Evolutionary conservation across 2,329 filamentous ascomycete species (phyloP), one percentile per base, ranked within the genome.

Genomic region (Stylonectria norvegica): DNA sequence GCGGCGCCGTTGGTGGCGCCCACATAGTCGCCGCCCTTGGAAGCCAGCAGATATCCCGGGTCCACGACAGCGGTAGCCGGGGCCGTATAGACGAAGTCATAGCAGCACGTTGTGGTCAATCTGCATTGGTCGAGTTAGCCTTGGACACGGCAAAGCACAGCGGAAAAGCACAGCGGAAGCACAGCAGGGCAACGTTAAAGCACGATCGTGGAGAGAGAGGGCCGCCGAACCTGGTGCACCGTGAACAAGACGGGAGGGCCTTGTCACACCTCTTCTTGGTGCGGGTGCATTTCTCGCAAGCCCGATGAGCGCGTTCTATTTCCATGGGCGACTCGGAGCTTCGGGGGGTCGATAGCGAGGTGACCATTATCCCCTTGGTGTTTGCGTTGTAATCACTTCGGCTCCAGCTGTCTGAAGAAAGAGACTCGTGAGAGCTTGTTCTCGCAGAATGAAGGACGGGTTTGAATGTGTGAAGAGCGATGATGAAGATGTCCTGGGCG

Each of bases 211-310:
- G 20, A 31, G 6, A 30, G 29, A 17, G 30, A 38, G 28, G 33
- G 32, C 5, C 28, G 36, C 38, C 53, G 31, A 44, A 64, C 61
- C 61, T 61, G 18, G 57, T 59, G 43, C 62, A 65, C 25, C 62
- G 53, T 39, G 60, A 62, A 40, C 62, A 65, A 33, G 60, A 48
- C 20, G 62, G 62, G 25, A 65, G 47, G 22, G 58, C 61, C 53
- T 65, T 65, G 51, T 65, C 62, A 42, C 62, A 65, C 45, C 63
- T 65, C 58, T 65, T 65, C 53, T 65, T 65, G 38, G 62, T 64
- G 29, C 62, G 47, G 8, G 62, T 65, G 49, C 62, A 65, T 46
- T 65, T 65, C 47, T 65, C 62, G 52, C 62, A 65, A 18, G 62
- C 61, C 25, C 62, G 53, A 40, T 64, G 62, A 33, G 62, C 62